Conservation (phyloP, 139 green algal genomes). For the Pleodorina starrii region DNA sequence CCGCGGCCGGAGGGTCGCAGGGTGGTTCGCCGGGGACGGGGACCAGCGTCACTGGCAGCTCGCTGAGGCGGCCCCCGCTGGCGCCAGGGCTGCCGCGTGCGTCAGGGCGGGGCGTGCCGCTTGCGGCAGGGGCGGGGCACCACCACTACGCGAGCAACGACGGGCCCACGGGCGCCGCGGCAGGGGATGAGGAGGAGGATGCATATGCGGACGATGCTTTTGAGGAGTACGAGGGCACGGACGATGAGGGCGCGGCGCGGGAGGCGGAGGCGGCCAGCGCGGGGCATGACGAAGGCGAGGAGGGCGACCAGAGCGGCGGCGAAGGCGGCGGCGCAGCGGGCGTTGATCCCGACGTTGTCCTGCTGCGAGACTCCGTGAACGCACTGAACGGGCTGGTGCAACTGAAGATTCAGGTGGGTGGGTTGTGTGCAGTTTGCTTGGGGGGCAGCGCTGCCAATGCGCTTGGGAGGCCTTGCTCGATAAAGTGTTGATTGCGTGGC, state of each 20-base stretch:
- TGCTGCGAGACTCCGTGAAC: constrained; percentile 26
- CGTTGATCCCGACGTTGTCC: neutral
- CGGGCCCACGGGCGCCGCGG: neutral
- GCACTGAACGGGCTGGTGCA: constrained; percentile 37
- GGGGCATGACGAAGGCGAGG: neutral
- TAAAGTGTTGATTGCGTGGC: too few species aligned
- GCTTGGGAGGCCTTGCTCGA: too few species aligned
- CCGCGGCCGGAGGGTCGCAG: neutral
- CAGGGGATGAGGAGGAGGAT: neutral
- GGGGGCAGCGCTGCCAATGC: too few species aligned
- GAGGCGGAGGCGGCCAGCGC: neutral
- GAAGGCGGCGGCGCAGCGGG: neutral
- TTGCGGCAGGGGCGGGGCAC: neutral
- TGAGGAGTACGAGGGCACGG: constrained; percentile 38
- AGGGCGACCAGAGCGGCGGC: neutral
- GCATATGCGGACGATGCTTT: constrained; percentile 20
- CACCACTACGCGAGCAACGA: neutral
- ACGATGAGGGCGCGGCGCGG: neutral
- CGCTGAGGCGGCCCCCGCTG: neutral
- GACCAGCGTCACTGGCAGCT: neutral
- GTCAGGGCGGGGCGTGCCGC: neutral
- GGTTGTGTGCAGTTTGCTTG: too few species aligned
- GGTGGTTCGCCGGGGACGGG: neutral
- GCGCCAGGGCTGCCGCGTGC: neutral
- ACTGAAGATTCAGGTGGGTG: constrained; percentile 39